Percentiles rank a stretch among this genome's conserved stretches.
These are phyloP conservation scores for Euphrasia confusa DNA, from an alignment of 257 asterid species.

Conservation along the genomic window DNA sequence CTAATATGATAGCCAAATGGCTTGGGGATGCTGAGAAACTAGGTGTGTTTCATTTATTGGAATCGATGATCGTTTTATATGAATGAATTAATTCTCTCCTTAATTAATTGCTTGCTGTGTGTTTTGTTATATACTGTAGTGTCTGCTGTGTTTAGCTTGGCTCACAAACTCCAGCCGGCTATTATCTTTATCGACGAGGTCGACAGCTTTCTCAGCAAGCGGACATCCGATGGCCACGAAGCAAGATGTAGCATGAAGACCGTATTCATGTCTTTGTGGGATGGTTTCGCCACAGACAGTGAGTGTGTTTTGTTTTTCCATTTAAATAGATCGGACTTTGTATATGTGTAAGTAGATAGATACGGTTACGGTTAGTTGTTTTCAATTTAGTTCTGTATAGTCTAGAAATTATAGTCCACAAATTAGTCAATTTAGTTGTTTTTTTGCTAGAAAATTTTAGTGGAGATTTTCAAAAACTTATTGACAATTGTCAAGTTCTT, in stretches of 20 bases:
- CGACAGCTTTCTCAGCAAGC: constrained; percentile 13
- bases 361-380: too few relatives aligned
- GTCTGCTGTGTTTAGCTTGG: constrained; percentile 14
- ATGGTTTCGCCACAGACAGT: constrained; percentile 12
- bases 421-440: too few relatives aligned
- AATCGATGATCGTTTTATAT: too few relatives aligned
- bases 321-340: too few relatives aligned
- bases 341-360: too few relatives aligned
- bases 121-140: neutral
- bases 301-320: neutral
- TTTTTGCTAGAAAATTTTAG: too few relatives aligned
- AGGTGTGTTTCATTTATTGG: neutral
- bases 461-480: too few relatives aligned
- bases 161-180: constrained; percentile 11
- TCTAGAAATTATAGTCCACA: too few relatives aligned
- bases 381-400: too few relatives aligned
- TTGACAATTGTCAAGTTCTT: too few relatives aligned
- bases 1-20: constrained; percentile 7
- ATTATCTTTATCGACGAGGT: constrained; percentile 12
- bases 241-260: constrained; percentile 5
- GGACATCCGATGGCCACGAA: neutral
- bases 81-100: neutral
- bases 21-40: constrained; percentile 12
- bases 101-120: too few relatives aligned
- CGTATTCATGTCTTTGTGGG: constrained; percentile 10